phyloP scores from a whole-genome alignment of 1,284 basidiomycete species.

The Pseudozyma thailandica region DNA sequence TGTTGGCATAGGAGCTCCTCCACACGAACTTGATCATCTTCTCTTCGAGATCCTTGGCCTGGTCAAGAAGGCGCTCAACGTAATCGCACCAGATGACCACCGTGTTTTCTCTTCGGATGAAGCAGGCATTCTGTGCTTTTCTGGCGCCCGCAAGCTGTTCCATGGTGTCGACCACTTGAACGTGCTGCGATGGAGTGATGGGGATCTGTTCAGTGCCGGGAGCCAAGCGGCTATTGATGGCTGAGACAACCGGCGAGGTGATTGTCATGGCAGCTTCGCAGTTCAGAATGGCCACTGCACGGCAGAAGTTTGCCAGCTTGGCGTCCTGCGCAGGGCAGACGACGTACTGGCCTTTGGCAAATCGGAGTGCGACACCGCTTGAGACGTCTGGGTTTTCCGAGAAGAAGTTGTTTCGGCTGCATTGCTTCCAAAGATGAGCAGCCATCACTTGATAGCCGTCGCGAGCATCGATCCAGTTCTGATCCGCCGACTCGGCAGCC shows the following conservation, averaged over 20 bases:
- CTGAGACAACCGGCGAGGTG: conserved; percentile 81
- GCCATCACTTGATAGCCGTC: conserved; percentile 52
- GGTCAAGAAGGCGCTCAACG: conserved; percentile 69
- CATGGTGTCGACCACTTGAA: conserved; percentile 71
- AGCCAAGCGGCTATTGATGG: conserved; percentile 71
- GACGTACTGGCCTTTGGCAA: conserved; percentile 48
- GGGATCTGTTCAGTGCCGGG: conserved; percentile 45
- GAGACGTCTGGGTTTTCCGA: conserved; percentile 17
- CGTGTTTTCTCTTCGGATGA: conserved; percentile 80
- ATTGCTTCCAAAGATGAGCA: conserved; percentile 32
- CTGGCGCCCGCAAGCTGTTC: conserved; percentile 76
- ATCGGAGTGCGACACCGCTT: conserved; percentile 45
- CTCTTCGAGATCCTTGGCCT: conserved; percentile 75
- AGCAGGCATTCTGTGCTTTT: conserved; percentile 85
- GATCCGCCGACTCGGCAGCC: background rate
- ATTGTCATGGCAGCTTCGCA: conserved; percentile 83
- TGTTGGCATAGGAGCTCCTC: conserved; percentile 64
- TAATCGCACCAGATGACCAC: conserved; percentile 81
- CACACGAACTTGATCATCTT: conserved; percentile 84
- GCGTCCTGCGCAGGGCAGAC: conserved; percentile 37
- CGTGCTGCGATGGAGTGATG: conserved; percentile 45
- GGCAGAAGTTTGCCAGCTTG: conserved; percentile 26
- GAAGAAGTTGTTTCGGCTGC: conserved; percentile 29
- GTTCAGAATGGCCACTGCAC: conserved; percentile 77
- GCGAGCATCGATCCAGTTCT: conserved; percentile 42